A percentile compares a stretch with the other conserved stretches of the same genome.
These are phyloP conservation scores for Herpotrichia juniperi DNA, from an alignment of 2,329 filamentous ascomycete genomes.

Conservation along the genomic window DNA sequence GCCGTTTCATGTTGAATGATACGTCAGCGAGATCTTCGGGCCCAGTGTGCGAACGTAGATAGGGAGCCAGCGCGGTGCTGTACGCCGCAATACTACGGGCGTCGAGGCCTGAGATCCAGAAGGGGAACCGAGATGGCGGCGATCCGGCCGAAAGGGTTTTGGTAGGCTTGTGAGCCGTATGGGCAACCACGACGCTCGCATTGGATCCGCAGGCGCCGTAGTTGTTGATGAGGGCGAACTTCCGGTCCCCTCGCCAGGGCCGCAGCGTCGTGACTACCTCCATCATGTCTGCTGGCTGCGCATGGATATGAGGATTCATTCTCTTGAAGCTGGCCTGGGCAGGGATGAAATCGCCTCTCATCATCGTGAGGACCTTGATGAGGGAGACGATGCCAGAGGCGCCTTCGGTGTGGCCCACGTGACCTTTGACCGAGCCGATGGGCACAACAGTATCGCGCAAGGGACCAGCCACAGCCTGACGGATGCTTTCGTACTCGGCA, in stretches of 20 bases:
- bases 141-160: neutral
- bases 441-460: neutral
- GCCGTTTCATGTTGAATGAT: constrained; percentile 4
- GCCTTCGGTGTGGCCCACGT: constrained; percentile 40
- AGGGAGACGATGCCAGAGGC: constrained; percentile 36
- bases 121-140: neutral
- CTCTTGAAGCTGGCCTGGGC: constrained; percentile 9
- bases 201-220: constrained; percentile 43
- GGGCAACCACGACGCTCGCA: neutral
- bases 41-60: neutral
- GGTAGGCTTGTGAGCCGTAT: neutral
- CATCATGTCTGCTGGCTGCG: constrained; percentile 12
- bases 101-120: constrained; percentile 10
- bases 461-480: neutral
- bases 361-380: constrained; percentile 15
- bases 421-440: constrained; percentile 23
- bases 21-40: constrained; percentile 1
- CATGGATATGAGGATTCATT: constrained; percentile 10
- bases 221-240: constrained; percentile 43
- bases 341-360: constrained; percentile 5
- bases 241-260: constrained; percentile 15
- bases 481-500: neutral
- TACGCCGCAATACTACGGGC: constrained; percentile 7
- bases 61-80: neutral
- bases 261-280: neutral